These are phyloP conservation scores for Moesziomyces sp. DNA, from an alignment of 1,284 basidiomycete genomes.

Conservation along the genomic window DNA sequence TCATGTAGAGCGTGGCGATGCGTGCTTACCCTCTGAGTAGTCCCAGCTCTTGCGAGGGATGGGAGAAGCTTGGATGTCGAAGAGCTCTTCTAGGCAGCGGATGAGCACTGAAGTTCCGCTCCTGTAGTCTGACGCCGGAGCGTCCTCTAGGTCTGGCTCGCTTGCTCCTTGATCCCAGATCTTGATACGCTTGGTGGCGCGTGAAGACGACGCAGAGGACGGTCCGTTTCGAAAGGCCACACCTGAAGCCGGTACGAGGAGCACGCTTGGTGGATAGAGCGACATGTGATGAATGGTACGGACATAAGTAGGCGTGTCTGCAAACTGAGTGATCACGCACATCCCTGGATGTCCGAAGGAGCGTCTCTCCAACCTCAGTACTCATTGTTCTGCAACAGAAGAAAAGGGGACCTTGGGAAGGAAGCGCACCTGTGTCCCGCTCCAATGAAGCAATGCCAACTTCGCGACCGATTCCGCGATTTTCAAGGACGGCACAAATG, in stretches of 20 bases:
- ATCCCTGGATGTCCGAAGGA: conserved; percentile 68
- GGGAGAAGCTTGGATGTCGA: conserved; percentile 75
- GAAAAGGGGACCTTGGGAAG: not conserved
- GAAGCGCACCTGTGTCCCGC: conserved; percentile 76
- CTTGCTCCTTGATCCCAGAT: not conserved
- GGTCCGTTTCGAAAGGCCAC: not conserved
- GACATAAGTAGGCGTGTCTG: conserved; percentile 74
- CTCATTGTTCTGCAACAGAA: not conserved
- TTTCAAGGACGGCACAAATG: conserved; percentile 46
- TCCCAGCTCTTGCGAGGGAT: conserved; percentile 84
- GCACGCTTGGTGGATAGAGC: conserved; percentile 76
- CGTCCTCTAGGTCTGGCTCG: not conserved
- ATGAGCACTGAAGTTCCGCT: conserved; percentile 71
- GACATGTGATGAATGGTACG: conserved; percentile 87
- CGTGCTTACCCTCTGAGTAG: conserved; percentile 74
- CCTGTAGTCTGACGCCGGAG: not conserved
- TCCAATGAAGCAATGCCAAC: conserved; percentile 87
- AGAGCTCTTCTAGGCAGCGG: conserved; percentile 78
- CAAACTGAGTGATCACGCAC: conserved; percentile 69
- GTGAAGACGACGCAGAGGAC: not conserved
- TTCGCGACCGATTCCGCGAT: conserved; percentile 76
- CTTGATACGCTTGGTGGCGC: conserved; percentile 12
- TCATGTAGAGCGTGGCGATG: not conserved
- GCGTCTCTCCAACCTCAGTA: not conserved
- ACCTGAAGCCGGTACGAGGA: conserved; percentile 70